Percentiles rank a stretch among this genome's conserved stretches.
These are phyloP conservation scores for Picea abies DNA, from an alignment of 83 land plant genomes.

Conservation along the genomic window DNA sequence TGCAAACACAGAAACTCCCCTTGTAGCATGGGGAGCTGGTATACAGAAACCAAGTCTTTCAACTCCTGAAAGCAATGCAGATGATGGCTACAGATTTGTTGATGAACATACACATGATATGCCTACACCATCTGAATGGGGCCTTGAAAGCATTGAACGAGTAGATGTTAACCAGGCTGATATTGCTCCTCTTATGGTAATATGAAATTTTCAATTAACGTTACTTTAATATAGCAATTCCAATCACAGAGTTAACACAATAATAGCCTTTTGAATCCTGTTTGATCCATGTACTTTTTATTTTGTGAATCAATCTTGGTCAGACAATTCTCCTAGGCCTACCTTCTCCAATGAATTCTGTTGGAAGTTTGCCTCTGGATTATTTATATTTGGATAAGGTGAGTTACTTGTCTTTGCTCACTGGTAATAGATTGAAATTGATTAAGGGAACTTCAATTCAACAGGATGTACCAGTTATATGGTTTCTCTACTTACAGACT, in stretches of 20 bases:
- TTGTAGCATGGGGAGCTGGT: conserved; percentile 99
- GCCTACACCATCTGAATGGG: conserved; percentile 87
- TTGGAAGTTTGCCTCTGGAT: conserved; percentile 78
- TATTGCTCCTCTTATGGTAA: conserved; percentile 97
- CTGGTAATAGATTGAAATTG: conserved; percentile 5
- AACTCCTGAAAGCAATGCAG: conserved; percentile 36
- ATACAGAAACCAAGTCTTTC: conserved; percentile 64
- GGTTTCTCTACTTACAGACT: background rate
- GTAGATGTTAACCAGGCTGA: conserved; percentile 98
- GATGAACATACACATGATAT: conserved; percentile 88
- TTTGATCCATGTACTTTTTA: conserved; percentile 9
- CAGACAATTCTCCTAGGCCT: conserved; percentile 92
- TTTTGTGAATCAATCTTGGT: conserved; percentile 5
- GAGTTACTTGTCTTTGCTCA: conserved; percentile 8
- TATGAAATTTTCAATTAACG: background rate
- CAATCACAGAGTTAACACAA: background rate
- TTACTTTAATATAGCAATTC: background rate
- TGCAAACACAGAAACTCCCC: conserved; percentile 92
- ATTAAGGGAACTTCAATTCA: background rate
- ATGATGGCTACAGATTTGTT: conserved; percentile 67
- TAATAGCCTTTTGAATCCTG: background rate
- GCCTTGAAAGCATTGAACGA: conserved; percentile 70
- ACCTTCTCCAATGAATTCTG: conserved; percentile 94
- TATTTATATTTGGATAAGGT: conserved; percentile 77
- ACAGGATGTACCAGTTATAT: background rate